Base-by-base conservation (phyloP, 345 rosid genomes). In the Gossypioides kirkii region DNA sequence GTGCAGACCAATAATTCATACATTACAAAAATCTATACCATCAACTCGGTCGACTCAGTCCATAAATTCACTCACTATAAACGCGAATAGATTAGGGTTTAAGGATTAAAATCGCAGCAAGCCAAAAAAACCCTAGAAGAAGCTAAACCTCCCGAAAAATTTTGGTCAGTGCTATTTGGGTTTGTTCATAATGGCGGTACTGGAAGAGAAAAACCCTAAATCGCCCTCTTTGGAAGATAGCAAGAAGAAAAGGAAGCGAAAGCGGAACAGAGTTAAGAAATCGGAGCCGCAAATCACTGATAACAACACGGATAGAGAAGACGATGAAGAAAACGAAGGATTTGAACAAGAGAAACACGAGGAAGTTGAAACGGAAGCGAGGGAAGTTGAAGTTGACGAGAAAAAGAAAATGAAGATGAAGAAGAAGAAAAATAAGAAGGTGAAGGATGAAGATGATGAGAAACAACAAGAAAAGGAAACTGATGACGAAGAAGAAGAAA, bases 211-310 rank as follows among this genome's bases (percentile, higher is more conserved):
- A 3, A 74, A 59, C 7, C 41, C 2, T 18, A 61, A 22, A 1
- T 59, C 69, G 12, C 6, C 67, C 7, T 28, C 82, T 18, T 53
- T 53, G 6, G 86, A 82, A n/a, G 84, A 79, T 22, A 53, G 54
- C 52, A 85, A 81, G 80, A 80, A 47, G 73, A 79, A 83, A 78
- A 82, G 84, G 58, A 74, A 74, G 61, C 75, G 88, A 28, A 85
- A 85, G 58, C 74, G 86, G 58, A 80, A 26, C 66, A 77, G 81
- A 78, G 76, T 65, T 74, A 85, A 80, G 77, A 79, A 77, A 53
- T 73, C 72, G 1, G 77, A 81, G 54, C 74, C 41, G 52, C 43
- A 26, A 23, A 53, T 7, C 25, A 43, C 10, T 2, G 77, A 73
- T 41, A 36, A 38, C 32, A 56, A 41, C 41, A 25, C 59, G n/a